Percentiles rank a stretch among this genome's conserved stretches.
Conservation (phyloP, 1,139 yeast genomes). For the Suhomyces taliae region DNA sequence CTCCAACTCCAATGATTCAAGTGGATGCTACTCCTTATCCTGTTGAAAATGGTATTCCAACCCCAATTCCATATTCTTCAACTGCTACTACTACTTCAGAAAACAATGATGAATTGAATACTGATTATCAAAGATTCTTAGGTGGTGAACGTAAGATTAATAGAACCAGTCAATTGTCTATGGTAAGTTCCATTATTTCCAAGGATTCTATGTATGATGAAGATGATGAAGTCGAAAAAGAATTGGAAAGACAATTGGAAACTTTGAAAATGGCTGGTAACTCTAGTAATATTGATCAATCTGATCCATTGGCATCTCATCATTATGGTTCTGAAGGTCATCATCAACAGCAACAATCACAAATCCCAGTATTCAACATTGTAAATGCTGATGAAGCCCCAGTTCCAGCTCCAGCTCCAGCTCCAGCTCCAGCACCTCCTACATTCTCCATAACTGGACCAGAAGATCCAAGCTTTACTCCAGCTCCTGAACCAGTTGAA, state of each 20-base stretch:
- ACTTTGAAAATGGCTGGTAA: constrained; percentile 33
- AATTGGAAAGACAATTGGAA: constrained; percentile 42
- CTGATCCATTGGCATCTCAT: background rate
- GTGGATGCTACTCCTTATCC: constrained; percentile 10
- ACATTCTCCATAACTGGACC: constrained; percentile 3
- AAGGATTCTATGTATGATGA: constrained; percentile 29
- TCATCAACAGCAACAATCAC: background rate
- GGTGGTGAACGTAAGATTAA: constrained; percentile 11
- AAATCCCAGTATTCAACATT: constrained; percentile 20
- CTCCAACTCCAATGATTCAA: background rate
- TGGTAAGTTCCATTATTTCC: constrained; percentile 46
- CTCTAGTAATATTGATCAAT: constrained; percentile 3
- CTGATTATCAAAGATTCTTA: constrained; percentile 35
- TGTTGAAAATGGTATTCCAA: background rate
- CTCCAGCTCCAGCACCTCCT: background rate
- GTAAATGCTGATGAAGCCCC: constrained; percentile 11
- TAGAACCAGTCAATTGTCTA: constrained; percentile 41
- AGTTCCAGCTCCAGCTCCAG: background rate
- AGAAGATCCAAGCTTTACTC: background rate
- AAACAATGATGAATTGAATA: constrained; percentile 12
- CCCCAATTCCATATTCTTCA: background rate
- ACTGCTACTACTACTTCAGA: constrained; percentile 18
- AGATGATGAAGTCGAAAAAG: constrained; percentile 41
- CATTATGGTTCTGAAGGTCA: background rate
- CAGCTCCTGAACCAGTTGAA: background rate